Conservation (phyloP, 1,139 yeast species). For the Yarrowia galli region DNA sequence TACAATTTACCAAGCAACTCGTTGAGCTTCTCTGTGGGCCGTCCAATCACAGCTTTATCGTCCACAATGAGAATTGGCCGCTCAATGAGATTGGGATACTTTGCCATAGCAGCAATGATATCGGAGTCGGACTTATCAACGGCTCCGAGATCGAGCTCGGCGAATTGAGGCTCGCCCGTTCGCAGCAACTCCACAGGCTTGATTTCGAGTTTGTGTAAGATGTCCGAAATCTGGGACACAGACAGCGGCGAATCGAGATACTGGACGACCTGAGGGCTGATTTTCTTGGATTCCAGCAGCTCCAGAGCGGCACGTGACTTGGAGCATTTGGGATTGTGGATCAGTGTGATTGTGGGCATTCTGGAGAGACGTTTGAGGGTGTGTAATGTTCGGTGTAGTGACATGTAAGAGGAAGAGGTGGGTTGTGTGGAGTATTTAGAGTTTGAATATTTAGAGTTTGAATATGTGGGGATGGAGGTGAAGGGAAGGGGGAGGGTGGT, state of each 20-base stretch:
- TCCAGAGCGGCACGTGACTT: slow-evolving; percentile 37
- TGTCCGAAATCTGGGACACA: not conserved
- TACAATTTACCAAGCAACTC: slow-evolving; percentile 28
- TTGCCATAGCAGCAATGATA: slow-evolving; percentile 21
- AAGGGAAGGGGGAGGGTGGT: too few relatives aligned
- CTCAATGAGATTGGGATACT: slow-evolving; percentile 29
- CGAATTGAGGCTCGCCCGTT: slow-evolving; percentile 17
- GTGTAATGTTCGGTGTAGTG: not conserved
- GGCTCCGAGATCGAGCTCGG: slow-evolving; percentile 4
- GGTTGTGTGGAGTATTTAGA: not conserved
- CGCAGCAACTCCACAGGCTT: slow-evolving; percentile 17
- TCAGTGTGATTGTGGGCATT: slow-evolving; percentile 18
- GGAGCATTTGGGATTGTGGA: slow-evolving; percentile 38
- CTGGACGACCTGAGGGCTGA: slow-evolving; percentile 20
- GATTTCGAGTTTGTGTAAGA: slow-evolving; percentile 7
- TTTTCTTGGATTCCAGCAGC: slow-evolving; percentile 12
- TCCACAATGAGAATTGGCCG: slow-evolving; percentile 36
- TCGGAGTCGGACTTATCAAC: not conserved
- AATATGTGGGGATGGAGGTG: not conserved
- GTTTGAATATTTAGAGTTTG: not conserved
- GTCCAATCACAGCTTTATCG: slow-evolving; percentile 28
- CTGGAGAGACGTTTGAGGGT: not conserved
- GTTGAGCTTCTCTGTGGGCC: slow-evolving; percentile 26
- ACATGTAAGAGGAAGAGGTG: not conserved
- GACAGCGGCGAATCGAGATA: slow-evolving; percentile 30